Conservation (phyloP, 306 rosid genomes). For the Adenanthera pavonina region DNA sequence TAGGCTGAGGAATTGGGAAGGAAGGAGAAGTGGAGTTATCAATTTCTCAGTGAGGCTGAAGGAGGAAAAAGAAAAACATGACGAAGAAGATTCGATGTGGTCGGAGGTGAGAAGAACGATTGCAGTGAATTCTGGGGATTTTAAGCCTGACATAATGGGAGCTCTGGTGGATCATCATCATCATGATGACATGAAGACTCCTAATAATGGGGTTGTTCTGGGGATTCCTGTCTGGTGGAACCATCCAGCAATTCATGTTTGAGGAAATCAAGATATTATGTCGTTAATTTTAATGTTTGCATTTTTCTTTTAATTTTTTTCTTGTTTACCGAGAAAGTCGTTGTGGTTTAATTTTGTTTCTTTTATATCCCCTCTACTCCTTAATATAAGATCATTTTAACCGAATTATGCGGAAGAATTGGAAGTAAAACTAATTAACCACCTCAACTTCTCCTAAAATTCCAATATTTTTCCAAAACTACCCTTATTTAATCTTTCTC, state of each 20-base stretch:
- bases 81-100: background rate
- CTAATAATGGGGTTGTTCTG: background rate
- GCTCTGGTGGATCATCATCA: background rate
- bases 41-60: slow-evolving; percentile 49
- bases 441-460: no score
- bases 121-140: background rate
- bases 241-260: background rate
- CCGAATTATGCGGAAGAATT: no score
- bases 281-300: background rate
- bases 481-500: no score
- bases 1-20: slow-evolving; percentile 54
- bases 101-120: background rate
- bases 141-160: background rate
- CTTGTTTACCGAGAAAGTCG: background rate
- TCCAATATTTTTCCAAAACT: no score
- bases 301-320: background rate
- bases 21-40: slow-evolving; percentile 56
- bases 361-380: no score
- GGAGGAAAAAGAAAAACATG: background rate
- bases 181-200: background rate
- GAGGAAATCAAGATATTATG: background rate
- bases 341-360: background rate
- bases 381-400: no score
- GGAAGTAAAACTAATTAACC: no score
- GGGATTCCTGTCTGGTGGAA: slow-evolving; percentile 40